A percentile compares a stretch with the other conserved stretches of the same genome.
Conservation (phyloP, 2,329 filamentous ascomycete species). For the Penicillium griseofulvum region DNA sequence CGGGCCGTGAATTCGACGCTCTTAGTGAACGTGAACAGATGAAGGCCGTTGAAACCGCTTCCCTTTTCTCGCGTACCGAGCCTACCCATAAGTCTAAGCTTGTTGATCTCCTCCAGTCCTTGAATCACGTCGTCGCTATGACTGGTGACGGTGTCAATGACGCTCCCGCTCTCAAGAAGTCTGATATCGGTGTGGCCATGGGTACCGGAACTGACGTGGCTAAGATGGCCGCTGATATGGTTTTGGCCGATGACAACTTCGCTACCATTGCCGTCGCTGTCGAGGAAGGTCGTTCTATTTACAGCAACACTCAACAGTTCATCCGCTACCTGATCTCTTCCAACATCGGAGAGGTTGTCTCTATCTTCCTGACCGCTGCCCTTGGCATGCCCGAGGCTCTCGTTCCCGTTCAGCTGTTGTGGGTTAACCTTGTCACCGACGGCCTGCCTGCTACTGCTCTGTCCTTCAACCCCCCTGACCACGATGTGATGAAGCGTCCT, state of each 20-base stretch:
- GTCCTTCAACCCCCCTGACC: conserved; percentile 97
- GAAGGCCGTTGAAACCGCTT: conserved; percentile 78
- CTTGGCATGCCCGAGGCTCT: conserved; percentile 96
- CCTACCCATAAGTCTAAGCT: conserved; percentile 96
- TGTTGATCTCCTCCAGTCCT: conserved; percentile 89
- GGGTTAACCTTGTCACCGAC: conserved; percentile 98
- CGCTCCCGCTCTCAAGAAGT: conserved; percentile 94
- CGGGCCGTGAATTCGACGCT: conserved; percentile 89
- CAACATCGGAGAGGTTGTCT: conserved; percentile 98
- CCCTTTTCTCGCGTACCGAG: conserved; percentile 93
- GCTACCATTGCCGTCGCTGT: conserved; percentile 95
- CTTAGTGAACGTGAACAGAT: conserved; percentile 76
- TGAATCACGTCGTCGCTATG: conserved; percentile 96
- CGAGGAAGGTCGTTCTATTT: conserved; percentile 95
- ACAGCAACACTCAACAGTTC: conserved; percentile 99
- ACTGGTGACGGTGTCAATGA: conserved; percentile 99
- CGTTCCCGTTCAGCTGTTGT: conserved; percentile 93
- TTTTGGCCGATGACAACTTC: conserved; percentile 97
- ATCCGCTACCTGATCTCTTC: conserved; percentile 98
- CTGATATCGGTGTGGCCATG: conserved; percentile 98
- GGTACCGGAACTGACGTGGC: conserved; percentile 96
- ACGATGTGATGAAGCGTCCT: conserved; percentile 93
- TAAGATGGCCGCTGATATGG: conserved; percentile 96
- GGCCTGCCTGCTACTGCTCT: conserved; percentile 93
- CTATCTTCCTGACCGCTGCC: conserved; percentile 95